Conservation (phyloP, 371 early-diverging fungal genomes). For the Saksenaea vasiformis region DNA sequence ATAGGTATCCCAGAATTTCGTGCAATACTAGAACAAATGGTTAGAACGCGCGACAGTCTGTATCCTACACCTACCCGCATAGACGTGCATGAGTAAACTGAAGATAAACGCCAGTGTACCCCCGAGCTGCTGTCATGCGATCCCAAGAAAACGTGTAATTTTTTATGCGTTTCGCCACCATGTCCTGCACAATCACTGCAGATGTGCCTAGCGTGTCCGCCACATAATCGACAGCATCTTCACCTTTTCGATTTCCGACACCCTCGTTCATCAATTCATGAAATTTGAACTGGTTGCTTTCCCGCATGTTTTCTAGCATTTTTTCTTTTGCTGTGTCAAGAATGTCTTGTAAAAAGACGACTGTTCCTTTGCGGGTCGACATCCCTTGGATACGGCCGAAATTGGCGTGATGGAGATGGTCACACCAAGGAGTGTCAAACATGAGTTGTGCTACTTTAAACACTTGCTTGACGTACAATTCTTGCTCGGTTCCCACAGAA, state of each 20-base stretch:
- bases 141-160: constrained; percentile 95
- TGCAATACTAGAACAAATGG: constrained; percentile 22
- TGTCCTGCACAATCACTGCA: constrained; percentile 91
- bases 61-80: constrained; percentile 49
- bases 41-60: neutral
- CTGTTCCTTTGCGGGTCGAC: constrained; percentile 94
- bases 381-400: constrained; percentile 96
- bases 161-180: constrained; percentile 85
- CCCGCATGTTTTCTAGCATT: constrained; percentile 5
- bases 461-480: constrained; percentile 87
- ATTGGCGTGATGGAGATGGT: constrained; percentile 78
- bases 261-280: constrained; percentile 55
- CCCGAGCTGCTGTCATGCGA: constrained; percentile 89
- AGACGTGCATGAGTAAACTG: constrained; percentile 94
- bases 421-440: constrained; percentile 23
- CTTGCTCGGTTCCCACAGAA: constrained; percentile 90
- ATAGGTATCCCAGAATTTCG: constrained; percentile 17
- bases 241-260: neutral
- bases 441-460: constrained; percentile 83
- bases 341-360: constrained; percentile 94
- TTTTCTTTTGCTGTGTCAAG: constrained; percentile 77
- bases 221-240: constrained; percentile 51
- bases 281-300: constrained; percentile 66
- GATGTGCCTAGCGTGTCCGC: constrained; percentile 74
- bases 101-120: constrained; percentile 95